Conservation (phyloP, 345 rosid species). For the Isatis tinctoria region DNA sequence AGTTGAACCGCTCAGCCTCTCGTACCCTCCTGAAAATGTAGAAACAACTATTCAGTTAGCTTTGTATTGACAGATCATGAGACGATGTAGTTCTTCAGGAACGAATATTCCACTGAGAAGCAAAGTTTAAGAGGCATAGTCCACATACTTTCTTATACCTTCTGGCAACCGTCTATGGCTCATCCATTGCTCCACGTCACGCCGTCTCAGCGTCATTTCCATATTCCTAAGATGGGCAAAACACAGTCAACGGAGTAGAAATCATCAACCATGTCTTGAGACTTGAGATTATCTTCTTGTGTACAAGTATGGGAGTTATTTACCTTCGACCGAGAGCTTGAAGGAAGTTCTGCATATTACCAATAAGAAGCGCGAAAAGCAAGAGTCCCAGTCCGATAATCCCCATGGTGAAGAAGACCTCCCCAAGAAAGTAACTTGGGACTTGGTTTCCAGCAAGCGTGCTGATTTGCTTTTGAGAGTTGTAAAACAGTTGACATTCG, state of each 20-base stretch:
- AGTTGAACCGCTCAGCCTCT: slow-evolving; percentile 75
- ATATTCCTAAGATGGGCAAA: slow-evolving; percentile 47
- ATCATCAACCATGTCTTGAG: slow-evolving; percentile 8
- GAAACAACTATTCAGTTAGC: not conserved
- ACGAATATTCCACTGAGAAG: not conserved
- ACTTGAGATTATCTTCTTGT: not conserved
- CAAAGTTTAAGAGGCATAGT: not conserved
- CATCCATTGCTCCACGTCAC: slow-evolving; percentile 98
- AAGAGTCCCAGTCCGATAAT: slow-evolving; percentile 80
- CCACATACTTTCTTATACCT: slow-evolving; percentile 52
- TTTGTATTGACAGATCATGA: not conserved
- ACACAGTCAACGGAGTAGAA: not conserved
- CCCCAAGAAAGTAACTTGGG: slow-evolving; percentile 79
- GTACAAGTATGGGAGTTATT: not conserved
- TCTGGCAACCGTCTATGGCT: slow-evolving; percentile 76
- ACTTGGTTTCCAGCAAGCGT: slow-evolving; percentile 83
- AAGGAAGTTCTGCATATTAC: slow-evolving; percentile 95
- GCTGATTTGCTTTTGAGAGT: slow-evolving; percentile 78
- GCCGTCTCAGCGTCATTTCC: slow-evolving; percentile 79
- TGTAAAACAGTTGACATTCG: not conserved
- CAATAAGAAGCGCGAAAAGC: slow-evolving; percentile 90
- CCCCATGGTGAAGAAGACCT: slow-evolving; percentile 85
- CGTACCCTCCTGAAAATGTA: slow-evolving; percentile 54
- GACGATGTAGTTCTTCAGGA: not conserved
- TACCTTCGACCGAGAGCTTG: slow-evolving; percentile 84